Evolutionary conservation across 1,284 basidiomycete species (phyloP).

Genomic region (Ustilago lituana): DNA sequence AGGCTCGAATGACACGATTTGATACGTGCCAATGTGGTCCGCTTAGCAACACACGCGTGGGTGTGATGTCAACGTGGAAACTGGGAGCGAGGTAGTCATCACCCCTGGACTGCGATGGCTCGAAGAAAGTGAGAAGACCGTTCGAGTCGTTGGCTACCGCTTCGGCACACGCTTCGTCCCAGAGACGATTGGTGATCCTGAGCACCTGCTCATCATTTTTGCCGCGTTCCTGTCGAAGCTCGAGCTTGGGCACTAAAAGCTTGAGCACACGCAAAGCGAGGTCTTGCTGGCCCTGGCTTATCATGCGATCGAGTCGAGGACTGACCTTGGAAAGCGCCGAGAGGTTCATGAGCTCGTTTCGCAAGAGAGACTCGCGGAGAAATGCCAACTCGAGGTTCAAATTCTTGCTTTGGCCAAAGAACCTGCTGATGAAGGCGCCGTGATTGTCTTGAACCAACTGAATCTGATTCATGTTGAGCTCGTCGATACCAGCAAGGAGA

Average conservation of each 20-base stretch:
- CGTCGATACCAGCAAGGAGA: background rate
- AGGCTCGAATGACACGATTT: conserved; percentile 33
- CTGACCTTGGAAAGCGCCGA: conserved; percentile 11
- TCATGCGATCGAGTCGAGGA: conserved; percentile 1
- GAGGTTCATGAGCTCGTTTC: conserved; percentile 27
- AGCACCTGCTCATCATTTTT: conserved; percentile 13
- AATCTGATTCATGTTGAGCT: background rate
- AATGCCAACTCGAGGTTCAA: conserved; percentile 29
- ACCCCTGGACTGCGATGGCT: background rate
- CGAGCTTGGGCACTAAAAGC: conserved; percentile 20
- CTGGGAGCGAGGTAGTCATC: conserved; percentile 16
- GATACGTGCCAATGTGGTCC: conserved; percentile 39
- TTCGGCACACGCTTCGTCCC: conserved; percentile 19
- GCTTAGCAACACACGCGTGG: conserved; percentile 18
- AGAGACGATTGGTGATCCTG: conserved; percentile 1
- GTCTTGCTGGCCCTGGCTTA: conserved; percentile 1
- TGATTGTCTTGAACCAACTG: conserved; percentile 6
- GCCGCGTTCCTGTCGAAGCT: conserved; percentile 20
- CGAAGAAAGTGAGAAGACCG: conserved; percentile 7
- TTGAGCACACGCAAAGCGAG: conserved; percentile 16
- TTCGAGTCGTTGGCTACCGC: background rate
- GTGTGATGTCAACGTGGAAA: conserved; percentile 28
- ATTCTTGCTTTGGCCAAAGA: conserved; percentile 17
- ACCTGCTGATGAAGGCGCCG: conserved; percentile 1
- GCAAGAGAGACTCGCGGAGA: conserved; percentile 24